Base-by-base conservation (phyloP, 805 yeast species). In the Hanseniaspora jakobsenii region DNA sequence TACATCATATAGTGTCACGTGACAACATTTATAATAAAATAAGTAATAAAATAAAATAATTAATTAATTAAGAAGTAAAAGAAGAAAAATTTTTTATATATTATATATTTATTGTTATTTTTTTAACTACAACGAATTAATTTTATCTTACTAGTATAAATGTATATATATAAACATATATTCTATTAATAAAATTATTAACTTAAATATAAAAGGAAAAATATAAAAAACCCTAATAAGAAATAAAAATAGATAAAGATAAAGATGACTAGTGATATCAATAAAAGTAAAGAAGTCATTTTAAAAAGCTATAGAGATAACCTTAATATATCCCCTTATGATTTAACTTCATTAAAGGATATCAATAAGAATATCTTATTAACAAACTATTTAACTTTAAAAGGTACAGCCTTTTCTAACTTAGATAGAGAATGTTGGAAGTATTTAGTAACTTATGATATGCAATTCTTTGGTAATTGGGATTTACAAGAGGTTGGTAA, bases 401-500 rank as follows among this genome's bases (percentile, higher is more conserved):
- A 41, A 21, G 46, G 46, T 3, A 34, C 46, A n/a, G 46, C 46
- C 3, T 41, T 41, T 19, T 34, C 38, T 2, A 29, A 32, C 23
- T 27, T 41, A 12, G 39, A 41, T 16, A 41, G 46, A 35, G 46
- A 41, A 23, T 41, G 46, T 17, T 41, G 46, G 46, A 41, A 41
- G 16, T 41, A 35, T 26, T 13, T 41, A 7, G 46, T 35, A 3
- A 35, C 46, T 3, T 41, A 41, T 26, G 29, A 41, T 16, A 17
- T 41, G 9, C 46, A 41, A 22, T 41, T 19, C 27, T 41, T 27
- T 10, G 17, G 30, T 5, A 41, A 41, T 21, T 41, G 46, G 46
- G 46, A 41, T 29, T 14, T 41, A n/a, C 35, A 41, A 34, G 46
- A 41, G 35, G 34, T 41, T 12, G 22, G 46, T 17, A 35, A 34